A percentile compares a stretch with the other conserved stretches of the same genome.
phyloP scores from a whole-genome alignment of 192 early-diverging fungal species.

The Haplosporangium gracile region DNA sequence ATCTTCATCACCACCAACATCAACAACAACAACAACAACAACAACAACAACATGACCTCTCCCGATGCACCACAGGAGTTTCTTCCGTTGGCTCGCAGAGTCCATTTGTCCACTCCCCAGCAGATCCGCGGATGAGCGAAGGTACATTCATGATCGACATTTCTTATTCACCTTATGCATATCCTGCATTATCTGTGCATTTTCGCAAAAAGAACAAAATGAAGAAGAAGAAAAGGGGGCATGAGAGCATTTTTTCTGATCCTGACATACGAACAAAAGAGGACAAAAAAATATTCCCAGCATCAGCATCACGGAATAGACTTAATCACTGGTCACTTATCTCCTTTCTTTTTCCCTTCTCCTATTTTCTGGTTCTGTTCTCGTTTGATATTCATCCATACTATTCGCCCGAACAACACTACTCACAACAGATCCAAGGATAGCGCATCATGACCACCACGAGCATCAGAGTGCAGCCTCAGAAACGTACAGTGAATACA shows the following conservation, averaged over 20 bases:
- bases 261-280: not conserved
- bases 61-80: constrained; percentile 7
- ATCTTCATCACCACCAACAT: too few relatives aligned
- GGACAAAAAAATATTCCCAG: not conserved
- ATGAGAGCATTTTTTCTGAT: not conserved
- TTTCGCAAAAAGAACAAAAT: not conserved
- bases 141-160: constrained; percentile 16
- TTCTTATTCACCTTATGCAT: too few relatives aligned
- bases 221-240: not conserved
- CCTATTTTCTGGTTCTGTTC: not conserved
- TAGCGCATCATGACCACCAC: not conserved
- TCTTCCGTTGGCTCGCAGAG: constrained; percentile 22
- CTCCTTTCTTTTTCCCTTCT: not conserved
- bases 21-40: too few relatives aligned
- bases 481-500: constrained; percentile 43
- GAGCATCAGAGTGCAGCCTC: constrained; percentile 10
- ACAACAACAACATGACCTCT: not conserved
- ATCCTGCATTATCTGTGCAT: not conserved
- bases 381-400: not conserved
- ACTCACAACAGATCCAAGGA: not conserved
- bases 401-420: not conserved
- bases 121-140: constrained; percentile 21
- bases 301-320: not conserved
- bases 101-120: constrained; percentile 16
- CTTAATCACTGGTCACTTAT: not conserved